These are phyloP conservation scores for Sclerotinia minor DNA, from an alignment of 2,329 filamentous ascomycete species.

Conservation along the genomic window DNA sequence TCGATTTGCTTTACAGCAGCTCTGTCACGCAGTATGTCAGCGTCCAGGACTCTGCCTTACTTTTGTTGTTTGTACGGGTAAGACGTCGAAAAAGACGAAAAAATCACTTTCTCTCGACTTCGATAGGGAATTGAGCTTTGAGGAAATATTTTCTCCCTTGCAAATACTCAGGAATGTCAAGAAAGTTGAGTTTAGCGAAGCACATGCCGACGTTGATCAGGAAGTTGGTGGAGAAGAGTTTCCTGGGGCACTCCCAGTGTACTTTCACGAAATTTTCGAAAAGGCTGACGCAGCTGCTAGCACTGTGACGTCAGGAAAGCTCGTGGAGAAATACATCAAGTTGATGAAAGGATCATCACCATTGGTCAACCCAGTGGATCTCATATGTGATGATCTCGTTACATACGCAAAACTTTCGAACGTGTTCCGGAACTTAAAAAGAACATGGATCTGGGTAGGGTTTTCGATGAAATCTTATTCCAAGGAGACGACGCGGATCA, in stretches of 20 bases:
- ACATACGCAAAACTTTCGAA: not conserved
- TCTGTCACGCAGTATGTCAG: not conserved
- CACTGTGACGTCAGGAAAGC: not conserved
- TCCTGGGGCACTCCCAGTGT: not conserved
- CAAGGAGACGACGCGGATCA: not conserved
- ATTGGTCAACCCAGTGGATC: not conserved
- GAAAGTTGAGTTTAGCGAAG: not conserved
- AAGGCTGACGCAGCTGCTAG: not conserved
- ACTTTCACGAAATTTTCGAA: not conserved
- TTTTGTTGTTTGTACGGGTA: not conserved
- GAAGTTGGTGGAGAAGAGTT: not conserved
- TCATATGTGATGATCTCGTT: constrained; percentile 7
- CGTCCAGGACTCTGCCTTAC: not conserved
- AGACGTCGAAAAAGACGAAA: not conserved
- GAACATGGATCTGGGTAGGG: not conserved
- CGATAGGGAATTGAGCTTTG: not conserved
- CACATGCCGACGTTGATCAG: not conserved
- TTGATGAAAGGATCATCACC: not conserved
- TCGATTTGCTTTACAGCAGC: not conserved
- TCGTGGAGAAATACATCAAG: not conserved
- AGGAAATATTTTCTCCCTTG: not conserved
- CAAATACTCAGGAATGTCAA: not conserved
- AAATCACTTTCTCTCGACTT: not conserved
- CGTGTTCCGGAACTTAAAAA: not conserved
- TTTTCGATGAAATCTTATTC: not conserved